Evolutionary conservation across 2,329 filamentous ascomycete genomes (phyloP).

Genomic region (Penicillium sp.): DNA sequence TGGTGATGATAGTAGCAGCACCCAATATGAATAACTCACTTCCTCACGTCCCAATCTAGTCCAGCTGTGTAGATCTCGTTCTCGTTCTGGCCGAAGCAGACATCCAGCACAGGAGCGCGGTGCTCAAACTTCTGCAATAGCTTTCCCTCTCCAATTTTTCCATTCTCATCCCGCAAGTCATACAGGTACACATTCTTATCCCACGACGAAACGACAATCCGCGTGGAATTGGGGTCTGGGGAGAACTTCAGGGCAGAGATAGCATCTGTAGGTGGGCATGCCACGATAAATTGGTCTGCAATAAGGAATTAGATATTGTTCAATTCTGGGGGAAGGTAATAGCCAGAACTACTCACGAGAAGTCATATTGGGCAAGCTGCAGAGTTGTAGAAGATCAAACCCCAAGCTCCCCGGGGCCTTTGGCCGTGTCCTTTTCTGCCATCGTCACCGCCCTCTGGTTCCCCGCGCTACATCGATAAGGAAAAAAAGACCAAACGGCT

Average conservation of each 20-base stretch:
- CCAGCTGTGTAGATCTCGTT: constrained; percentile 82
- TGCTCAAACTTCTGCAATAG: constrained; percentile 74
- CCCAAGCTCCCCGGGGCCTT: constrained; percentile 21
- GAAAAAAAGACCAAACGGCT: constrained; percentile 12
- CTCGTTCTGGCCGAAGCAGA: constrained; percentile 82
- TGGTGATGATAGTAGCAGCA: constrained; percentile 55
- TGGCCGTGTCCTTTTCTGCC: constrained; percentile 34
- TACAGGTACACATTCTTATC: constrained; percentile 90
- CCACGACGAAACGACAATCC: constrained; percentile 90
- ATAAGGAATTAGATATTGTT: background rate
- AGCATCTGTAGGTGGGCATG: constrained; percentile 78
- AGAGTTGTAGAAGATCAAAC: constrained; percentile 18
- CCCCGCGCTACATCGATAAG: constrained; percentile 25
- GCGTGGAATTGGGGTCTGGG: constrained; percentile 67
- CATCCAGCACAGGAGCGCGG: constrained; percentile 81
- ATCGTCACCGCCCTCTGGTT: constrained; percentile 28
- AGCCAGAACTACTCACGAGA: constrained; percentile 38
- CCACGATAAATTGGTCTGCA: constrained; percentile 73
- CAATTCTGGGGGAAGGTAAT: background rate
- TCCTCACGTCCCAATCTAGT: constrained; percentile 81
- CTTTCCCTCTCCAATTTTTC: constrained; percentile 57
- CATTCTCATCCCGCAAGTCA: constrained; percentile 61
- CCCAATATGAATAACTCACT: constrained; percentile 46
- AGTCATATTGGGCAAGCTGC: constrained; percentile 35
- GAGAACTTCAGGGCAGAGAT: constrained; percentile 87